Conservation (phyloP, 148 eudicot species). For the Rhododendron molle region DNA sequence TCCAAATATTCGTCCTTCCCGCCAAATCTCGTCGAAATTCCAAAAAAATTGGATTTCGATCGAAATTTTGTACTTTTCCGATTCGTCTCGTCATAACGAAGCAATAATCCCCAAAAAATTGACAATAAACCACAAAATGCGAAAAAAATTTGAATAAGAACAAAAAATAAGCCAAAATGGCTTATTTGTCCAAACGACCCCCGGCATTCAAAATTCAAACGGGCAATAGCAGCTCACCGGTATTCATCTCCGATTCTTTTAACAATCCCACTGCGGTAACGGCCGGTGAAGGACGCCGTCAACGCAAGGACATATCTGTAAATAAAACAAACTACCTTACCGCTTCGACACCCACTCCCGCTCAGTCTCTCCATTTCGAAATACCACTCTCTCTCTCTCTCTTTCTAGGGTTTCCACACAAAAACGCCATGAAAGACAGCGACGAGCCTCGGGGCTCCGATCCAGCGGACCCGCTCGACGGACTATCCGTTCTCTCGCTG, state of each 20-base stretch:
- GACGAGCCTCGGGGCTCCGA: slow-evolving; percentile 13
- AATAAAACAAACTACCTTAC: not conserved
- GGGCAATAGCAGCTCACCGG: not conserved
- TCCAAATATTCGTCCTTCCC: too few relatives aligned
- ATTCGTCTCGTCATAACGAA: too few relatives aligned
- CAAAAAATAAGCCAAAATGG: too few relatives aligned
- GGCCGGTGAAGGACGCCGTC: not conserved
- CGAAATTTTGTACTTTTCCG: too few relatives aligned
- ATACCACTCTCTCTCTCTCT: not conserved
- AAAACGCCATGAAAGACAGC: not conserved
- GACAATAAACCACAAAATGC: too few relatives aligned
- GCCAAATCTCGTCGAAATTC: too few relatives aligned
- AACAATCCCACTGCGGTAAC: not conserved
- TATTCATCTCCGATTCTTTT: not conserved
- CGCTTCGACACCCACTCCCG: not conserved
- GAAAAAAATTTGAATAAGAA: too few relatives aligned
- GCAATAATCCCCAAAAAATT: too few relatives aligned
- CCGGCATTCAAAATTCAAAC: not conserved
- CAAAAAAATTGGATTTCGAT: too few relatives aligned
- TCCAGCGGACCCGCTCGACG: slow-evolving; percentile 14
- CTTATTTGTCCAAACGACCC: too few relatives aligned
- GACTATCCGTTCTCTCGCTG: not conserved
- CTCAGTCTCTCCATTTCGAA: slow-evolving; percentile 11
- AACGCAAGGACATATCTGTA: not conserved
- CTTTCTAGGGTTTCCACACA: slow-evolving; percentile 11